Conservation (phyloP, 495 filamentous ascomycete species). For the Penicillium taxi region DNA sequence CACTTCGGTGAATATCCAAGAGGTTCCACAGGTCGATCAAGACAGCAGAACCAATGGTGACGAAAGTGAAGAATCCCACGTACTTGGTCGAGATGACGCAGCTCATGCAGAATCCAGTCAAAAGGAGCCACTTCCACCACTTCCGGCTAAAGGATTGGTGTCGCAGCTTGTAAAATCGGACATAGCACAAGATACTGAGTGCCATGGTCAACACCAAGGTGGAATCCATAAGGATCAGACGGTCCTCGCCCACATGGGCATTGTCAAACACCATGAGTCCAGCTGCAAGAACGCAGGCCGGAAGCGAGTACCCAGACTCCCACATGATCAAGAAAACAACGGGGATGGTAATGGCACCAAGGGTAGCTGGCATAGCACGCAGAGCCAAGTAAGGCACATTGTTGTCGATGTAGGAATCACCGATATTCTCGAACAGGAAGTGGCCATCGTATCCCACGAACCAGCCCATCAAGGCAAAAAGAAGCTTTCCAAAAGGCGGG, state of each 20-base stretch:
- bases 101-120: slow-evolving; percentile 88
- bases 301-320: slow-evolving; percentile 96
- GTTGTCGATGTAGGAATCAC: slow-evolving; percentile 95
- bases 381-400: slow-evolving; percentile 96
- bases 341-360: slow-evolving; percentile 90
- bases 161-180: slow-evolving; percentile 95
- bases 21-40: slow-evolving; percentile 92
- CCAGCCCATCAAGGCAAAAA: slow-evolving; percentile 87
- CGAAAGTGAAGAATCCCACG: slow-evolving; percentile 92
- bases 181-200: slow-evolving; percentile 82
- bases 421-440: slow-evolving; percentile 98
- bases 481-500: slow-evolving; percentile 76
- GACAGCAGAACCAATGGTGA: slow-evolving; percentile 92
- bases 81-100: slow-evolving; percentile 99
- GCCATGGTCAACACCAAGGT: slow-evolving; percentile 94
- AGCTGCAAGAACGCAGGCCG: slow-evolving; percentile 80
- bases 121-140: slow-evolving; percentile 99
- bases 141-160: slow-evolving; percentile 85
- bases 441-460: slow-evolving; percentile 89
- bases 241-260: slow-evolving; percentile 93
- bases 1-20: slow-evolving; percentile 73
- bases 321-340: slow-evolving; percentile 97
- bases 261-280: slow-evolving; percentile 93
- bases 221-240: slow-evolving; percentile 90
- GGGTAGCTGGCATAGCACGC: slow-evolving; percentile 82